Evolutionary conservation across 129 eudicot genomes (phyloP).

Genomic region (Logfia minima): DNA sequence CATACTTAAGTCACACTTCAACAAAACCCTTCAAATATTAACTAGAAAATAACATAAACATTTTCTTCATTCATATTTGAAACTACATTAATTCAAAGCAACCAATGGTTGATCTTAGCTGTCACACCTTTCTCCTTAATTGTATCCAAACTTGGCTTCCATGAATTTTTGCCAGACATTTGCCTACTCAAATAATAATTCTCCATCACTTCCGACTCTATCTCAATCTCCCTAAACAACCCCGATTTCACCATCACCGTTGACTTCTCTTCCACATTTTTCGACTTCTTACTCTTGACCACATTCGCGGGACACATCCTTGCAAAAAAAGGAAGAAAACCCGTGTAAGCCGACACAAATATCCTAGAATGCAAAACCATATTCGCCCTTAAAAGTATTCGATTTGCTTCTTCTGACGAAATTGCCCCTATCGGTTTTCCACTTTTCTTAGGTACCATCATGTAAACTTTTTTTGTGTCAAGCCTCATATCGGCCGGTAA

Average conservation of each 20-base stretch:
- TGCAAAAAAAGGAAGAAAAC: conserved; percentile 61
- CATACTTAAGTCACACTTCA: background rate
- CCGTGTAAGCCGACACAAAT: conserved; percentile 35
- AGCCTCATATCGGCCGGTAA: conserved; percentile 71
- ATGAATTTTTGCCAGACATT: conserved; percentile 61
- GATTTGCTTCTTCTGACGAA: conserved; percentile 50
- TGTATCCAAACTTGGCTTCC: conserved; percentile 94
- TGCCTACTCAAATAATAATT: conserved; percentile 63
- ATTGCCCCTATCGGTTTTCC: conserved; percentile 42
- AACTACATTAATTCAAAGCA: conserved; percentile 30
- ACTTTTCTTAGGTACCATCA: conserved; percentile 60
- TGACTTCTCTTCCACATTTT: conserved; percentile 5
- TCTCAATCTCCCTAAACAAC: conserved; percentile 5
- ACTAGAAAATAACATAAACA: background rate
- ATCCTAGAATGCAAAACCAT: conserved; percentile 34
- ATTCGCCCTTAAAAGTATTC: conserved; percentile 41
- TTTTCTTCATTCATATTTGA: background rate
- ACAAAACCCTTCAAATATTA: background rate
- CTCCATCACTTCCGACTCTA: conserved; percentile 34
- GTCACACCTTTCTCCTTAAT: conserved; percentile 63
- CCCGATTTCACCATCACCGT: conserved; percentile 19
- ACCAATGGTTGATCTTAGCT: conserved; percentile 57
- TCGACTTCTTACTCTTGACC: conserved; percentile 26
- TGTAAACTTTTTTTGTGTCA: conserved; percentile 53
- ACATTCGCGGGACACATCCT: conserved; percentile 51